Evolutionary conservation across 352 stramenopile genomes (phyloP).

Genomic region (Phytophthora brassicae): DNA sequence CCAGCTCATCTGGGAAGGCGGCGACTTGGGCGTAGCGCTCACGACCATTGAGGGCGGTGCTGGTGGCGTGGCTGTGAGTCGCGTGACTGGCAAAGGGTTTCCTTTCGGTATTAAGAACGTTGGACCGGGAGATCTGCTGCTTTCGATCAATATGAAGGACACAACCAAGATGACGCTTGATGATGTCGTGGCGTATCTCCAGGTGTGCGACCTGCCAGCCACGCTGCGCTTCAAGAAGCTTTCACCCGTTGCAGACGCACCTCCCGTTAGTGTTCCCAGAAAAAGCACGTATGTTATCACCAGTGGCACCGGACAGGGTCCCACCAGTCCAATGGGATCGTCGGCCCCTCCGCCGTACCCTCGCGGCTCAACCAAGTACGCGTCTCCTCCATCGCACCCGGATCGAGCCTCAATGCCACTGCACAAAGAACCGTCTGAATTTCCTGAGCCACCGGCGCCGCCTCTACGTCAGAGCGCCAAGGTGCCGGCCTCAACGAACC

Average conservation of each 20-base stretch:
- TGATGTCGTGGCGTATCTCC: conserved; percentile 79
- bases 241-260: conserved; percentile 52
- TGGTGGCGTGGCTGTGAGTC: conserved; percentile 72
- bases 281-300: conserved; percentile 76
- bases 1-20: conserved; percentile 88
- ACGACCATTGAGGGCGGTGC: conserved; percentile 66
- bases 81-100: conserved; percentile 85
- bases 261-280: conserved; percentile 42
- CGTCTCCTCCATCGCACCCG: conserved; percentile 21
- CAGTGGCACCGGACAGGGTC: conserved; percentile 38
- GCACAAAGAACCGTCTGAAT: conserved; percentile 35
- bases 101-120: conserved; percentile 90
- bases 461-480: conserved; percentile 40
- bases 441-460: conserved; percentile 26
- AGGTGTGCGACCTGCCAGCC: conserved; percentile 82
- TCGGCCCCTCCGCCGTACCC: conserved; percentile 35
- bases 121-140: conserved; percentile 70
- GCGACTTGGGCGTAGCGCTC: conserved; percentile 81
- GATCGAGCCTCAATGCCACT: conserved; percentile 37
- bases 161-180: conserved; percentile 79
- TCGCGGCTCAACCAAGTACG: conserved; percentile 32
- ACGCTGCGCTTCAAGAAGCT: conserved; percentile 88
- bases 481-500: conserved; percentile 21
- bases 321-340: conserved; percentile 66
- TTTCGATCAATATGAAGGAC: conserved; percentile 85